A percentile compares a stretch with the other conserved stretches of the same genome.
phyloP scores from a whole-genome alignment of 2,329 filamentous ascomycete species.

The Fusarium coicis region DNA sequence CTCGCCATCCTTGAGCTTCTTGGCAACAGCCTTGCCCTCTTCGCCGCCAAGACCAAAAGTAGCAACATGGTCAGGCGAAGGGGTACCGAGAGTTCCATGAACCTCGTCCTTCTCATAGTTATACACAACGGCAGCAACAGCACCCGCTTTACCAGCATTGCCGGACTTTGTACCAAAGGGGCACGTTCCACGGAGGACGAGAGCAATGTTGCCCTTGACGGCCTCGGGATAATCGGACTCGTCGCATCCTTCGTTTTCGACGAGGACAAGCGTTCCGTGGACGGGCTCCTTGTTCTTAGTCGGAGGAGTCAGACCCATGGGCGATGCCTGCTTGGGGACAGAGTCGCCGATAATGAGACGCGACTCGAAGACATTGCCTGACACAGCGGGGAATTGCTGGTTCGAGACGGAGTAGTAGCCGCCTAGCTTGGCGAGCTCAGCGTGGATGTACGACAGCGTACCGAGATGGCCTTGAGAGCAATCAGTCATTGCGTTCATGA shows the following conservation, averaged over 20 bases:
- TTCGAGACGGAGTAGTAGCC: constrained; percentile 72
- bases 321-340: constrained; percentile 60
- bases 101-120: constrained; percentile 74
- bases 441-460: constrained; percentile 71
- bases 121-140: constrained; percentile 77
- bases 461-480: constrained; percentile 64
- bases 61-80: constrained; percentile 69
- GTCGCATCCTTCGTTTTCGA: constrained; percentile 71
- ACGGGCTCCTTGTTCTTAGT: constrained; percentile 69
- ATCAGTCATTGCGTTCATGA: constrained; percentile 14
- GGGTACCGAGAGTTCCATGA: constrained; percentile 74
- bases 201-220: constrained; percentile 72
- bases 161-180: constrained; percentile 77
- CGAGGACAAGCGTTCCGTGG: constrained; percentile 68
- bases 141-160: constrained; percentile 74
- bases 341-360: constrained; percentile 65
- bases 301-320: constrained; percentile 75
- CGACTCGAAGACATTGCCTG: constrained; percentile 68
- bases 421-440: constrained; percentile 63
- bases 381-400: constrained; percentile 72
- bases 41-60: constrained; percentile 73
- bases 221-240: constrained; percentile 70
- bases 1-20: constrained; percentile 63
- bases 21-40: constrained; percentile 67
- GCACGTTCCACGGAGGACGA: constrained; percentile 77